Percentiles rank a stretch among this genome's conserved stretches.
phyloP scores from a whole-genome alignment of 2,329 filamentous ascomycete genomes.

The Biscogniauxia marginata region DNA sequence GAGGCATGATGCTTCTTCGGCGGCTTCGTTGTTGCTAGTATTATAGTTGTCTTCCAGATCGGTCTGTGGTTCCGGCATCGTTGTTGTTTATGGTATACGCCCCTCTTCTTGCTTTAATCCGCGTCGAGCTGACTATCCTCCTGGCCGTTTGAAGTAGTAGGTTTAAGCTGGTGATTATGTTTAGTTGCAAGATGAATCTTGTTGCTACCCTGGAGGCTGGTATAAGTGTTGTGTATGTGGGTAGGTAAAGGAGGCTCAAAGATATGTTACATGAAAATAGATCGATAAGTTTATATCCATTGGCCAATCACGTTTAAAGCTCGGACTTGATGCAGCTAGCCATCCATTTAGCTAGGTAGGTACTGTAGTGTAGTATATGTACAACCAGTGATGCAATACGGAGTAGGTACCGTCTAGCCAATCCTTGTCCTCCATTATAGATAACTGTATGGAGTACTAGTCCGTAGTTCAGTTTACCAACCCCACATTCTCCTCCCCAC shows the following conservation, averaged over 20 bases:
- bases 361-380: too few relatives aligned
- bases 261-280: background rate
- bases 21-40: constrained; percentile 14
- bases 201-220: background rate
- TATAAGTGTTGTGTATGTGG: background rate
- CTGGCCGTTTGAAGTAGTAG: too few relatives aligned
- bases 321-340: background rate
- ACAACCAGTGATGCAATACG: background rate
- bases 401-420: background rate
- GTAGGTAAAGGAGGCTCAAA: background rate
- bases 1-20: constrained; percentile 37
- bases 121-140: too few relatives aligned
- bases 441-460: background rate
- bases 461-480: background rate
- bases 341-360: background rate
- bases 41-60: constrained; percentile 40
- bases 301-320: background rate
- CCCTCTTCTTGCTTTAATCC: too few relatives aligned
- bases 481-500: background rate
- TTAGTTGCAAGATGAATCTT: background rate
- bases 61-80: constrained; percentile 15
- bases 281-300: background rate
- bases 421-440: background rate
- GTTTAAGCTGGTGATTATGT: background rate
- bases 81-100: too few relatives aligned